Conservation (phyloP, 768 basidiomycete species). For the Cystobasidium tubakii region DNA sequence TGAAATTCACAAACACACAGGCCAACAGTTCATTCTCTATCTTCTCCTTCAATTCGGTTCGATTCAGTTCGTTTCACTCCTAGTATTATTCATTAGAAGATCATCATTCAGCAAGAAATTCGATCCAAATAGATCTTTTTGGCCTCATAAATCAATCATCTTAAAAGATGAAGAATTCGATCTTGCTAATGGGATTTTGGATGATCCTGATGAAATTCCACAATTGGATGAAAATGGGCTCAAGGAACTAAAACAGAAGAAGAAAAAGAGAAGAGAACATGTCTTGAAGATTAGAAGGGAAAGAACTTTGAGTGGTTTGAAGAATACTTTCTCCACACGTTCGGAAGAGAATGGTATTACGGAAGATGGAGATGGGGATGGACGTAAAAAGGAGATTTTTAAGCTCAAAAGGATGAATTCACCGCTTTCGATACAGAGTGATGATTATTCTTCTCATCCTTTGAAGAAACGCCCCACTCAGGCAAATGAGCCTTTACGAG, state of each 20-base stretch:
- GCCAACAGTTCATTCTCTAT: conserved; percentile 29
- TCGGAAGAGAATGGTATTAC: too few species aligned
- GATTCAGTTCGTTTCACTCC: conserved; percentile 22
- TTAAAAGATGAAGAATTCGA: not conserved
- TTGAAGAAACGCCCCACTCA: not conserved
- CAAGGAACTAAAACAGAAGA: not conserved
- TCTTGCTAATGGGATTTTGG: conserved; percentile 3
- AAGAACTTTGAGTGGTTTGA: not conserved
- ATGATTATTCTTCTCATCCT: not conserved
- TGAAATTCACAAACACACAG: too few species aligned
- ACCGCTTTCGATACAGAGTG: not conserved
- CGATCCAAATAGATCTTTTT: not conserved
- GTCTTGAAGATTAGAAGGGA: not conserved
- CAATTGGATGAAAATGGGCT: not conserved
- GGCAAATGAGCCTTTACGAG: not conserved
- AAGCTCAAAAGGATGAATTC: not conserved
- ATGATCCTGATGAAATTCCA: conserved; percentile 15
- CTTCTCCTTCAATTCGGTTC: conserved; percentile 28
- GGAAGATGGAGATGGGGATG: not conserved
- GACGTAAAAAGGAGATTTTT: not conserved
- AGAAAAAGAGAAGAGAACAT: not conserved
- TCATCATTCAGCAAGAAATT: conserved; percentile 1
- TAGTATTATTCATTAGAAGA: conserved; percentile 2
- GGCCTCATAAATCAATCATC: not conserved
- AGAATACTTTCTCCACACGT: too few species aligned